Percentiles rank a stretch among this genome's conserved stretches.
Evolutionary conservation across 139 green algal species (phyloP).

Genomic region (Picochlorum sp.): DNA sequence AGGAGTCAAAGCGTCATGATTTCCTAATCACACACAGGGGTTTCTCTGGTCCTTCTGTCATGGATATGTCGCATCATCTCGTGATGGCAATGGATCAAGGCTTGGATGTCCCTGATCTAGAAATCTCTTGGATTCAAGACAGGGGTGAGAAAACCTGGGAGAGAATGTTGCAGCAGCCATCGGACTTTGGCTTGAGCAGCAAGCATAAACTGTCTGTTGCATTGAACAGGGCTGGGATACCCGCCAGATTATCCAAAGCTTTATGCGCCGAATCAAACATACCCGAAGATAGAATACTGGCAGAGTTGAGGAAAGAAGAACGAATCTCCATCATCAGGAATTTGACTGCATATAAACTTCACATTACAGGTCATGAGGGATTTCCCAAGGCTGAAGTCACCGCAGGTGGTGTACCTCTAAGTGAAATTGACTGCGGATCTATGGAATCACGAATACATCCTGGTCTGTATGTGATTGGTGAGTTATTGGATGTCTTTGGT

Average conservation of each 20-base stretch:
- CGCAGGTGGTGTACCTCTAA: constrained; percentile 68
- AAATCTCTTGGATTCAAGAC: neutral
- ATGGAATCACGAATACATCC: constrained; percentile 55
- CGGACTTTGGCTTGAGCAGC: neutral
- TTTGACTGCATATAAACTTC: constrained; percentile 47
- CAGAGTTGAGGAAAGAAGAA: constrained; percentile 37
- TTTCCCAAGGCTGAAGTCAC: constrained; percentile 54
- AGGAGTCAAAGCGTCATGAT: constrained; percentile 36
- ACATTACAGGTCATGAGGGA: constrained; percentile 43
- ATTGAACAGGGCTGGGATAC: constrained; percentile 42
- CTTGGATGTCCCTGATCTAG: constrained; percentile 3
- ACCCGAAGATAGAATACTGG: constrained; percentile 7
- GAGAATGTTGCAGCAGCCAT: neutral
- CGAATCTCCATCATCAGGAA: constrained; percentile 34
- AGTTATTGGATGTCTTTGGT: constrained; percentile 78
- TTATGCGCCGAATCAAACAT: constrained; percentile 46
- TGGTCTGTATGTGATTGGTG: constrained; percentile 67
- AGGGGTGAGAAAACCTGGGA: neutral
- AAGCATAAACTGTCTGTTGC: neutral
- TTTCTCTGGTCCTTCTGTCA: constrained; percentile 62
- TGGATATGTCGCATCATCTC: constrained; percentile 69
- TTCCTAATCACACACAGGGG: constrained; percentile 83
- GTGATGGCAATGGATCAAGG: constrained; percentile 32
- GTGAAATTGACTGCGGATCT: constrained; percentile 49
- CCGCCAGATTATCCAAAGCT: constrained; percentile 58